Percentiles rank a stretch among this genome's conserved stretches.
These are phyloP conservation scores for Dactylonectria macrodidyma DNA, from an alignment of 2,329 filamentous ascomycete genomes.

Conservation along the genomic window DNA sequence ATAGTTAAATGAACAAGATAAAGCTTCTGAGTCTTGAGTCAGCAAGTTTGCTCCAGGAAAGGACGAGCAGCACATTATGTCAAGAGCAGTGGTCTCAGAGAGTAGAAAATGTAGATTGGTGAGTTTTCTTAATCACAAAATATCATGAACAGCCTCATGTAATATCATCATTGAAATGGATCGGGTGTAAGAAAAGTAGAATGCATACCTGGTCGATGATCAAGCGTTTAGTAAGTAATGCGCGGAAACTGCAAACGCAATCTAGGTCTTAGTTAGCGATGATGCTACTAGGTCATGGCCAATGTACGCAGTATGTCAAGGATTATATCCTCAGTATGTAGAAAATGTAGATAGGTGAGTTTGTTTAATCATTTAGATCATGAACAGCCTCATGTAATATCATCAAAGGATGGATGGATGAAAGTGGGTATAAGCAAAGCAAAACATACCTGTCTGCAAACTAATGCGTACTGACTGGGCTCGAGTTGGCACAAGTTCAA, in stretches of 20 bases:
- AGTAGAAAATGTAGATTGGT: conserved; percentile 49
- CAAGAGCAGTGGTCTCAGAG: conserved; percentile 26
- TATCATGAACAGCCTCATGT: conserved; percentile 65
- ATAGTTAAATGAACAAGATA: not conserved
- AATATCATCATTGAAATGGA: conserved; percentile 57
- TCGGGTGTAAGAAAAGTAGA: not conserved
- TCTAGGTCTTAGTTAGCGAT: conserved; percentile 18
- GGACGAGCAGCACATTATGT: not conserved
- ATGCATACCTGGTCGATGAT: conserved; percentile 12
- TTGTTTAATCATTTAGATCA: conserved; percentile 59
- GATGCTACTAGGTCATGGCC: not conserved
- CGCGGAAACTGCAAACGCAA: not conserved
- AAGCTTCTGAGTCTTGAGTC: conserved; percentile 6
- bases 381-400: conserved; percentile 64
- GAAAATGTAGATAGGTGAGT: conserved; percentile 50
- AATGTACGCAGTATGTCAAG: not conserved
- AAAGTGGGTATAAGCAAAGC: conserved; percentile 9
- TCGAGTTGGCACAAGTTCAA: conserved; percentile 44
- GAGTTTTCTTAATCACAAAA: conserved; percentile 55
- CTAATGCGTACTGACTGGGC: conserved; percentile 26
- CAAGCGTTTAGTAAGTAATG: not conserved
- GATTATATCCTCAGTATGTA: conserved; percentile 37
- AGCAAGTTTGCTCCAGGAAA: conserved; percentile 5
- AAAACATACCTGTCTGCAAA: conserved; percentile 43
- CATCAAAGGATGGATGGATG: conserved; percentile 53